Evolutionary conservation across 495 filamentous ascomycete species (phyloP), one percentile per base, ranked within the genome.

Genomic region (Penicillium turbatum): DNA sequence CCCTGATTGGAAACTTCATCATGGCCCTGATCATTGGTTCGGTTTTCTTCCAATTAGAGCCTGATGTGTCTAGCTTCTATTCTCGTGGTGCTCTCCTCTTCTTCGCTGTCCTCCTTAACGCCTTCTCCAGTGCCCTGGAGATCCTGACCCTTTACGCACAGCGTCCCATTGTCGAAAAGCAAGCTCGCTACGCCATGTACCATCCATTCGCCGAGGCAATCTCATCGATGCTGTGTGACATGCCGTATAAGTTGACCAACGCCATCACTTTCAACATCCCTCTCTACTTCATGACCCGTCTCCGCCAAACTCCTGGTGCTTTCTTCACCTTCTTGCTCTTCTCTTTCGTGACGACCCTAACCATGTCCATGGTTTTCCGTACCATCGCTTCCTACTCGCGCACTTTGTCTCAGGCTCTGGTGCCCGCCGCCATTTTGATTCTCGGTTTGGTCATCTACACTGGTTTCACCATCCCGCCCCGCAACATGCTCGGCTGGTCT

Each of bases 81-180:
- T 81, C 83, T 59, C 82, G 89, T 48, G 90, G 88, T 43, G 88
- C 88, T 54, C 74, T 97, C 30, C 77, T 97, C 32, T 97, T 97
- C 83, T 97, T 97, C 63, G 89, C 90, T 53, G 85, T 95, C 55
- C 77, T 97, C 39, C 67, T 96, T 69, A 96, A 96, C 65, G 91
- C 92, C 21, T 96, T 97, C 62, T 79, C 85, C 54, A 88, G 83
- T 70, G 84, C 85, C 53, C 77, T 95, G 8, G 91, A 96, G 66
- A 86, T 88, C 57, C 72, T 83, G 54, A 80, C 66, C 13, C 68
- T 85, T 13, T 86, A 84, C 56, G 72, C 72, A 0, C 82, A 86
- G 70, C 78, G 83, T 42, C 81, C 84, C 2, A 84, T 88, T 46
- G 82, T 89, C 27, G 82, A 85, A 55, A 87, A 87, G 62, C 85